These are phyloP conservation scores for Ceratocystis papillata DNA, from an alignment of 2,329 filamentous ascomycete genomes.

Conservation along the genomic window DNA sequence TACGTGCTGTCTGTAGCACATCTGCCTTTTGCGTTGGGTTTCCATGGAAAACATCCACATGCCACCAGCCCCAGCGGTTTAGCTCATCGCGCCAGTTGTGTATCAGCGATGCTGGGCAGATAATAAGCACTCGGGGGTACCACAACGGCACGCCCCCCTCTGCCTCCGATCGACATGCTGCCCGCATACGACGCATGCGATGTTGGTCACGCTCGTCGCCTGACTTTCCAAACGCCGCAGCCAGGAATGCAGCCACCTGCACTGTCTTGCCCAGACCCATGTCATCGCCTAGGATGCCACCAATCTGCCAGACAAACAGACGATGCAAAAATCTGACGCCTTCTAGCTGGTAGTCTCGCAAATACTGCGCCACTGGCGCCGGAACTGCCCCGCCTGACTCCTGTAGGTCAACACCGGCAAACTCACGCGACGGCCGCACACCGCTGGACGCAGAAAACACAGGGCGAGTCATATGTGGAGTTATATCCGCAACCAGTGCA, in stretches of 20 bases:
- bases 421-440: conserved; percentile 55
- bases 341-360: conserved; percentile 82
- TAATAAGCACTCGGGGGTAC: conserved; percentile 60
- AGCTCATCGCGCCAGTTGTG: conserved; percentile 86
- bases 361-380: conserved; percentile 77
- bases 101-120: conserved; percentile 82
- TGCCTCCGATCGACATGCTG: conserved; percentile 29
- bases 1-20: conserved; percentile 58
- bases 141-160: neutral
- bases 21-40: conserved; percentile 47
- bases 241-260: conserved; percentile 85
- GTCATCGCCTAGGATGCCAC: conserved; percentile 85
- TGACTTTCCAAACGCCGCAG: conserved; percentile 86
- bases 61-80: conserved; percentile 91
- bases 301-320: conserved; percentile 81
- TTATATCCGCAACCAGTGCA: conserved; percentile 59
- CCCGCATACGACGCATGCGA: conserved; percentile 75
- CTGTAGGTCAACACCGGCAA: conserved; percentile 63
- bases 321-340: conserved; percentile 79
- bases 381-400: conserved; percentile 75
- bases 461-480: conserved; percentile 47
- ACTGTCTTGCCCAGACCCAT: conserved; percentile 98
- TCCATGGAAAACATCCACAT: conserved; percentile 72
- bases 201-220: conserved; percentile 77
- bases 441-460: conserved; percentile 46